A percentile compares a stretch with the other conserved stretches of the same genome.
Conservation (phyloP, 768 basidiomycete genomes). For the Baorangia bicolor region DNA sequence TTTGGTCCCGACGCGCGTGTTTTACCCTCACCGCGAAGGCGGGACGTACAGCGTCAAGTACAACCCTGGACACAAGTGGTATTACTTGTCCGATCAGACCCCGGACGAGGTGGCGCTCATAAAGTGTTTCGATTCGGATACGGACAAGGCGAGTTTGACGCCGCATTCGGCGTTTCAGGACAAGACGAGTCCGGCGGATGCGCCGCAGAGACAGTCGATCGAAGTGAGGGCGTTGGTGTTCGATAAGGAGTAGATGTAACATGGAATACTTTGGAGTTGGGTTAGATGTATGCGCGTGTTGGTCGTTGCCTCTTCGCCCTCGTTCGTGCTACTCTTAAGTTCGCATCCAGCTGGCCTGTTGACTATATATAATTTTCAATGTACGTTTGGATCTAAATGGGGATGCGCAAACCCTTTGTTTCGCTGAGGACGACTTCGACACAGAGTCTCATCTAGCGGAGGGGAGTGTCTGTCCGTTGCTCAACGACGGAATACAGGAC, state of each 20-base stretch:
- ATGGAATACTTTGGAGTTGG: too few species aligned
- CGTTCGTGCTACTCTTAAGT: too few species aligned
- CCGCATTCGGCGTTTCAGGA: slow-evolving; percentile 42
- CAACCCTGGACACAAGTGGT: slow-evolving; percentile 37
- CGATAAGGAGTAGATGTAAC: slow-evolving; percentile 31
- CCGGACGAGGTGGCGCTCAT: slow-evolving; percentile 39
- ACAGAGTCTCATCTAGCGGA: too few species aligned
- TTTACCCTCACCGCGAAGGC: slow-evolving; percentile 33
- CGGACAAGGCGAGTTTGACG: slow-evolving; percentile 35
- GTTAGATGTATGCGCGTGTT: too few species aligned
- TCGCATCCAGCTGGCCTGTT: too few species aligned
- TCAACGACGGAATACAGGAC: not conserved
- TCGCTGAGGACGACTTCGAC: too few species aligned
- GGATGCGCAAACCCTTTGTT: too few species aligned
- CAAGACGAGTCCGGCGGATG: slow-evolving; percentile 29
- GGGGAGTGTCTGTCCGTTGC: too few species aligned
- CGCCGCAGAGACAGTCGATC: slow-evolving; percentile 39
- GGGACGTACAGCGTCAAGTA: slow-evolving; percentile 26
- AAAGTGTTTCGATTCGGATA: slow-evolving; percentile 44
- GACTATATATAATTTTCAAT: too few species aligned
- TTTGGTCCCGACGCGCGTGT: slow-evolving; percentile 33
- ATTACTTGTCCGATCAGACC: slow-evolving; percentile 36
- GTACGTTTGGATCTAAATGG: too few species aligned
- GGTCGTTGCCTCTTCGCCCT: too few species aligned
- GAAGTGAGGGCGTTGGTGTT: slow-evolving; percentile 42